Evolutionary conservation across 805 yeast genomes (phyloP), one percentile per base, ranked within the genome.

Genomic region (Pichia eremophila): DNA sequence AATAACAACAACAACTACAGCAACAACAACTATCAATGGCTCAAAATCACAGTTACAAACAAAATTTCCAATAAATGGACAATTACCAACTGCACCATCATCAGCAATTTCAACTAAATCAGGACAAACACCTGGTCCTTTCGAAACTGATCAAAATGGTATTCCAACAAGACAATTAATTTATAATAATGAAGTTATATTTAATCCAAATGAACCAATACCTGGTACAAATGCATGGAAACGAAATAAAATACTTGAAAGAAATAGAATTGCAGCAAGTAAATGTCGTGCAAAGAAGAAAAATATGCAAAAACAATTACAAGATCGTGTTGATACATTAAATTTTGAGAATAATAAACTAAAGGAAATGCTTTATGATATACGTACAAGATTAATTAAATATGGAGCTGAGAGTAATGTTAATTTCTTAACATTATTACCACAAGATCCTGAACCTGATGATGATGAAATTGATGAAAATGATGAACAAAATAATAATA

Each of bases 271-370:
- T 10, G 99, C 99, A 0, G 99, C 99, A 0, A 80, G 93, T 25
- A 90, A 89, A 62, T 93, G 98, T 70, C 78, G 99, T 50, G 95
- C 86, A 65, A 77, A 97, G 48, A 93, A 93, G 72, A 93, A 93
- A 56, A 77, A 79, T 46, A 81, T 86, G 1, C 91, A 83, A 56
- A 71, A 75, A 49, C 80, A 81, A 60, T 63, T 85, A 51, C 83
- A 81, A 34, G 77, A 73, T 50, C 83, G 79, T 56, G 74, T 80
- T 36, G 74, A 71, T 41, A 71, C 69, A 45, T 68, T 74, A 43
- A 68, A 72, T 45, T 58, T 54, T 17, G 78, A 79, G 50, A 73
- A 79, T 50, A 59, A 57, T 7, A 57, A 58, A 0, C 58, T 75
- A 31, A 63, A 58, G 28, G 58, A 54, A 22, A 71, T 70, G 52